phyloP scores from a whole-genome alignment of 129 eudicot genomes.

The Pittosporum tobira region DNA sequence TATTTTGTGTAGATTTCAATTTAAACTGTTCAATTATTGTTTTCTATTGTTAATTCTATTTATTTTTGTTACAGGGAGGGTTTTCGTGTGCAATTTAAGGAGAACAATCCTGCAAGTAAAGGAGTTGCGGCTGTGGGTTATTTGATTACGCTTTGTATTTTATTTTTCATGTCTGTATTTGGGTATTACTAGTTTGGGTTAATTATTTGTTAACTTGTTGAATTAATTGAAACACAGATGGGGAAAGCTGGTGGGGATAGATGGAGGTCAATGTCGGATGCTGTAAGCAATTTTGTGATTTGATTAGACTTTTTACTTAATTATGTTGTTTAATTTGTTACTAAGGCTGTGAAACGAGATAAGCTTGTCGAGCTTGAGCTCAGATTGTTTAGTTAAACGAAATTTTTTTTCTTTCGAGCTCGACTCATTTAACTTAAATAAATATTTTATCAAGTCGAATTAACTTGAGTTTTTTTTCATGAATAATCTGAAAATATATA shows the following conservation, averaged over 20 bases:
- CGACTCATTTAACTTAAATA: no score
- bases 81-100: slow-evolving; percentile 55
- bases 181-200: background rate
- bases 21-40: no score
- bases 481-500: no score
- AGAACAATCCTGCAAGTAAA: slow-evolving; percentile 51
- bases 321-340: no score
- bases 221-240: slow-evolving; percentile 29
- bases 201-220: background rate
- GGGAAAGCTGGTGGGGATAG: slow-evolving; percentile 79
- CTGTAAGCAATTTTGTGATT: slow-evolving; percentile 26
- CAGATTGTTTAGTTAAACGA: no score
- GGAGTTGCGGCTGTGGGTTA: slow-evolving; percentile 74
- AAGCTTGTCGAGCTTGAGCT: no score
- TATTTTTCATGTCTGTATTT: background rate
- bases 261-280: slow-evolving; percentile 57
- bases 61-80: slow-evolving; percentile 45
- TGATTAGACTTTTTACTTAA: background rate
- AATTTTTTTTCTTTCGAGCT: no score
- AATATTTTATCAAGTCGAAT: no score
- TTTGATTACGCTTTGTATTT: background rate
- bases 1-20: no score
- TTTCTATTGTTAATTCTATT: no score
- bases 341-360: no score
- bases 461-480: no score